These are phyloP conservation scores for Paxillus rubicundulus DNA, from an alignment of 768 basidiomycete species.

Conservation along the genomic window DNA sequence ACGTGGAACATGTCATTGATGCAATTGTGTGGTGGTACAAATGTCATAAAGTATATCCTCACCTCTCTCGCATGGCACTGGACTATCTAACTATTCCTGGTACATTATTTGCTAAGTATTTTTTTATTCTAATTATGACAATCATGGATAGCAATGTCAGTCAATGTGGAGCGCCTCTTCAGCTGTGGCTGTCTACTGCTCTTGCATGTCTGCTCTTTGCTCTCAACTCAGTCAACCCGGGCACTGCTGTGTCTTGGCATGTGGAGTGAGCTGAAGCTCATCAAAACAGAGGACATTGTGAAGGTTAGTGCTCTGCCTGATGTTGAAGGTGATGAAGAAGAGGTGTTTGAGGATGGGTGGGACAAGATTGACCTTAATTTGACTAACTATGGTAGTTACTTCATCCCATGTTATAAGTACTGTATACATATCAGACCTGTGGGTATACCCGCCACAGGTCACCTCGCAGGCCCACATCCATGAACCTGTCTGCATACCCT, in stretches of 20 bases:
- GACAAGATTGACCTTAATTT: background rate
- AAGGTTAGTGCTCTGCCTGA: background rate
- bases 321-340: slow-evolving; percentile 4
- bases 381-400: background rate
- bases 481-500: background rate
- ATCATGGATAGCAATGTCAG: background rate
- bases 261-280: slow-evolving; percentile 27
- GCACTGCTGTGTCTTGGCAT: slow-evolving; percentile 32
- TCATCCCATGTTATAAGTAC: background rate
- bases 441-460: background rate
- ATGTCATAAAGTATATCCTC: too few relatives aligned
- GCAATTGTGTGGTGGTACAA: too few relatives aligned
- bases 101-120: background rate
- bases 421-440: background rate
- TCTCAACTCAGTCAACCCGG: slow-evolving; percentile 25
- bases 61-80: background rate
- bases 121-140: background rate
- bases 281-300: slow-evolving; percentile 23
- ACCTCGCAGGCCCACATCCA: background rate
- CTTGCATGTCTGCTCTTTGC: slow-evolving; percentile 24
- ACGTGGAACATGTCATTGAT: too few relatives aligned
- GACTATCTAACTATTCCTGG: background rate
- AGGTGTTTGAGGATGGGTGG: background rate
- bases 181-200: slow-evolving; percentile 27
- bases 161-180: slow-evolving; percentile 11